Base-by-base conservation (phyloP, 2,329 filamentous ascomycete species). In the Sarocladium oryzae region DNA sequence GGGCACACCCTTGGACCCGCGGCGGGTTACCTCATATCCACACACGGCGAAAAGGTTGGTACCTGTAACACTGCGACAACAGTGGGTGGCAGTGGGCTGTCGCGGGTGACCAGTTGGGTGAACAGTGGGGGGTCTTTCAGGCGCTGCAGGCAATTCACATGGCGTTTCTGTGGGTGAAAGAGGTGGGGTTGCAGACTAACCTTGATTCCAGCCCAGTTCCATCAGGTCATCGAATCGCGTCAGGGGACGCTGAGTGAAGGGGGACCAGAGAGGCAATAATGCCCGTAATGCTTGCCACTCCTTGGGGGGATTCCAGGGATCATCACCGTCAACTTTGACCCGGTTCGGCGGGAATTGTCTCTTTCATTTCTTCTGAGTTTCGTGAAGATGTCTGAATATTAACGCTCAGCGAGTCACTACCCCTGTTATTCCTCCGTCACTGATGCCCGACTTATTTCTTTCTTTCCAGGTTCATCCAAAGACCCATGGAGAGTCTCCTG, bases 141-240 rank as follows among this genome's bases (percentile, higher is more conserved):
- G 37, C 37, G 7, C 37, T 40, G 37, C 37, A 40, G 37, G 20
- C 18, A 40, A 11, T 40, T 40, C 20, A 40, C 37, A 18, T 15
- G 37, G 16, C 21, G 18, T 21, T 20, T 16, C 18, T 20, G 37
- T 40, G 37, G 40, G 21, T 28, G 40, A 13, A 43, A 43, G 37
- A 40, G 43, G 43, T 48, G 43, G 43, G 43, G 43, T 43, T 43
- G 7, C 21, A 8, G 26, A 43, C 20, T 23, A 9, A 43, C 40
- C 43, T 33, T 48, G 43, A 32, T 48, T 48, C 40, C 40, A 16
- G 24, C 26, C 26, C 24, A 32, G 26, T 32, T 48, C 28, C 43
- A 48, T 48, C 43, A 48, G 43, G 21, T 48, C 43, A 48, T 48
- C 43, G 43, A 48, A 32, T 48, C 43, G 43, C 26, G 43, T 48